Percentiles rank a stretch among this genome's conserved stretches.
phyloP scores from a whole-genome alignment of 2,329 filamentous ascomycete species.

The Colletotrichum sp. region DNA sequence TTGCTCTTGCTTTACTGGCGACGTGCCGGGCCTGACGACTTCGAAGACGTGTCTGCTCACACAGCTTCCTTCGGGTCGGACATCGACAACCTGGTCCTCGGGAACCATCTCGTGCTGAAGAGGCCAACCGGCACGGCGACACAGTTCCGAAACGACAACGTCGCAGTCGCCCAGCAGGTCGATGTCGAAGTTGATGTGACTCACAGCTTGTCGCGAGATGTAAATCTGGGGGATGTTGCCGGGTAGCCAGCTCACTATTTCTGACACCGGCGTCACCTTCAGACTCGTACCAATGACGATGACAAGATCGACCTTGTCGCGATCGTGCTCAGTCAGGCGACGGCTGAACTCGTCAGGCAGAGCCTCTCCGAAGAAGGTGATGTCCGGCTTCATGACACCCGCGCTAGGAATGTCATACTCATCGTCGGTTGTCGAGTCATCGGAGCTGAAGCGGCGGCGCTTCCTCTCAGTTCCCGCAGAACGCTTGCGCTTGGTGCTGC shows the following conservation, averaged over 20 bases:
- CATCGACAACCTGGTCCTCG: conserved; percentile 64
- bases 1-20: not conserved
- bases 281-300: conserved; percentile 96
- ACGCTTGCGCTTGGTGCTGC: conserved; percentile 42
- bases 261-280: conserved; percentile 93
- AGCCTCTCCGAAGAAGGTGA: conserved; percentile 95
- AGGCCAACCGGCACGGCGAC: conserved; percentile 80
- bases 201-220: conserved; percentile 83
- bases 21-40: conserved; percentile 15
- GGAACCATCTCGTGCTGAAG: conserved; percentile 84
- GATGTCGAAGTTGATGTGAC: conserved; percentile 94
- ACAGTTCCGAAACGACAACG: conserved; percentile 85
- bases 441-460: conserved; percentile 40
- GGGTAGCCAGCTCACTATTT: conserved; percentile 83
- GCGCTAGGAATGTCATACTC: conserved; percentile 64
- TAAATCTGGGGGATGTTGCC: conserved; percentile 87
- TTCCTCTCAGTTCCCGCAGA: conserved; percentile 41
- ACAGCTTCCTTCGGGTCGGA: conserved; percentile 54
- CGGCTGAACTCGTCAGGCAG: conserved; percentile 84
- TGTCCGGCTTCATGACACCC: conserved; percentile 95
- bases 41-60: conserved; percentile 43
- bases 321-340: conserved; percentile 82
- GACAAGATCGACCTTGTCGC: conserved; percentile 82
- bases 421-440: conserved; percentile 48
- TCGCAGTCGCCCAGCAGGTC: conserved; percentile 97